Evolutionary conservation across 2,329 filamentous ascomycete species (phyloP).

Genomic region (Aaosphaeria pasadenensis): DNA sequence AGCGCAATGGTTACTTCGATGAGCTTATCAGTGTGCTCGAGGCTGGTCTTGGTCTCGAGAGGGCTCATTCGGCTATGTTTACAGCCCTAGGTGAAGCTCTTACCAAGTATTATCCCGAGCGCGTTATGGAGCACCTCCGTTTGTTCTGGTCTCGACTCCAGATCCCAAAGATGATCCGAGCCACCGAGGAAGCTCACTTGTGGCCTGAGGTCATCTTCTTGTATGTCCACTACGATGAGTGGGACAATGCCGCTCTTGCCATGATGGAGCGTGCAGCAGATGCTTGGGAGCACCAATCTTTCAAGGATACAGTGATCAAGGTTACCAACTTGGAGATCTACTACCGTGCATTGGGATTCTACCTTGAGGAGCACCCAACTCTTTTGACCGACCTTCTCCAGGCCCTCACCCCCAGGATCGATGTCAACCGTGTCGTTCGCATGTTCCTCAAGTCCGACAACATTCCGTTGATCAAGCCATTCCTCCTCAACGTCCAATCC

Average conservation of each 20-base stretch:
- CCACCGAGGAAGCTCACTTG: conserved; percentile 88
- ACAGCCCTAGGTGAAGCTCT: conserved; percentile 89
- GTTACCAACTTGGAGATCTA: conserved; percentile 98
- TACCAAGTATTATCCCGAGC: conserved; percentile 91
- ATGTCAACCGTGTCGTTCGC: conserved; percentile 97
- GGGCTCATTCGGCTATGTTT: conserved; percentile 91
- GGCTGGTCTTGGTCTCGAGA: conserved; percentile 89
- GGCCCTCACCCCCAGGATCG: conserved; percentile 85
- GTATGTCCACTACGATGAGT: conserved; percentile 98
- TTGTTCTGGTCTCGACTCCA: conserved; percentile 98
- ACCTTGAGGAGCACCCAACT: conserved; percentile 93
- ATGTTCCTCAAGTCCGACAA: conserved; percentile 99
- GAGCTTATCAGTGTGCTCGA: conserved; percentile 94
- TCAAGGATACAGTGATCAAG: conserved; percentile 98
- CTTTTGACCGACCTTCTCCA: conserved; percentile 94
- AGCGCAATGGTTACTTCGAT: conserved; percentile 95
- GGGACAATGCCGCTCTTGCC: conserved; percentile 91
- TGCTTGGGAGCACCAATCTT: conserved; percentile 98
- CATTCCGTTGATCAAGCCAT: conserved; percentile 96
- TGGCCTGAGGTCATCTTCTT: conserved; percentile 98
- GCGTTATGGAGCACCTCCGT: conserved; percentile 97
- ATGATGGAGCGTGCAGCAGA: conserved; percentile 98
- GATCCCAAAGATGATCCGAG: conserved; percentile 92
- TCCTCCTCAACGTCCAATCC: conserved; percentile 90
- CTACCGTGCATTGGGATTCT: conserved; percentile 95